These are phyloP conservation scores for Triticum urartu DNA, from an alignment of 176 grass and related monocot species.

Conservation along the genomic window DNA sequence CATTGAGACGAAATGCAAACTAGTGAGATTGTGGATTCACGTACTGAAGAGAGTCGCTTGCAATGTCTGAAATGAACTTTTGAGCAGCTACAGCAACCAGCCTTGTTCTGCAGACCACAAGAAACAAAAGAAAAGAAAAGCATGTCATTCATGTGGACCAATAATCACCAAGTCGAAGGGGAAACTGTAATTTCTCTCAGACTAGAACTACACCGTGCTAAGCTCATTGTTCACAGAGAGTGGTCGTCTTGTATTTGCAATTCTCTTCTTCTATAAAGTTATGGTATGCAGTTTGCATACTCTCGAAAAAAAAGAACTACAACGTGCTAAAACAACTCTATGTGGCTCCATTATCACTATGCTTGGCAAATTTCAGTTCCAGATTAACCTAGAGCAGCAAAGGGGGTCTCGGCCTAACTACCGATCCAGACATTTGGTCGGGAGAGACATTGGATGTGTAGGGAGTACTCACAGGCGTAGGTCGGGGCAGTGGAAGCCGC, in stretches of 20 bases:
- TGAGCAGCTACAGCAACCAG: conserved; percentile 91
- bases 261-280: no score
- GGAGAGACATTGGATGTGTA: background rate
- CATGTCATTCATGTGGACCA: background rate
- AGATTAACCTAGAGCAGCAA: background rate
- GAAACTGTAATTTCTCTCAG: background rate
- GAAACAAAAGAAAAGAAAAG: background rate
- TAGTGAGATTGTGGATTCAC: conserved; percentile 24
- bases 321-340: no score
- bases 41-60: conserved; percentile 96
- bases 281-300: no score
- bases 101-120: conserved; percentile 62
- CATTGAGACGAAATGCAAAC: background rate
- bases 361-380: background rate
- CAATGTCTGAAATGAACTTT: conserved; percentile 92
- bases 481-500: conserved; percentile 96
- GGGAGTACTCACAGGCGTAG: conserved; percentile 62
- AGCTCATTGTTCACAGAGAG: no score
- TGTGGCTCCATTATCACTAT: background rate
- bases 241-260: no score
- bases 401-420: background rate
- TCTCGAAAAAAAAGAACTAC: no score
- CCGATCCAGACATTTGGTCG: background rate
- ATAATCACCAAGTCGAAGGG: background rate
- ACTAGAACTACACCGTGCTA: no score